Percentiles rank a stretch among this genome's conserved stretches.
phyloP scores from a whole-genome alignment of 129 eudicot genomes.

The Artemisia argyi region DNA sequence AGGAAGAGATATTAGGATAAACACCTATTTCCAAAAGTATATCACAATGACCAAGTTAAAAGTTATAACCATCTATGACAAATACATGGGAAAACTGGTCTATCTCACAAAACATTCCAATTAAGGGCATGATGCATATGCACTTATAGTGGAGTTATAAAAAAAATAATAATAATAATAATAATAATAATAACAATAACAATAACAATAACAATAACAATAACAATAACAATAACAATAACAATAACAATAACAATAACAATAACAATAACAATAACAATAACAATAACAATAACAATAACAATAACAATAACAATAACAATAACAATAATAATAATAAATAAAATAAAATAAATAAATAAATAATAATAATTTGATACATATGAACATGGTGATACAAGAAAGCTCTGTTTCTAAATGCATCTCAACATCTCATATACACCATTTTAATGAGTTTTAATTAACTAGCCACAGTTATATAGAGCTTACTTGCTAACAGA shows the following conservation, averaged over 20 bases:
- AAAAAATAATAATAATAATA: no score
- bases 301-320: no score
- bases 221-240: no score
- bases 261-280: no score
- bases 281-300: no score
- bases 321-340: no score
- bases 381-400: not conserved
- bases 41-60: not conserved
- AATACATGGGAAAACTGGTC: no score
- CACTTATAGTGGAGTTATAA: not conserved
- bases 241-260: no score
- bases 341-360: no score
- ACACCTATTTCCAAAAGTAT: not conserved
- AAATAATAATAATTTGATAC: no score
- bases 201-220: no score
- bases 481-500: conserved; percentile 85
- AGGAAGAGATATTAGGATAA: not conserved
- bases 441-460: not conserved
- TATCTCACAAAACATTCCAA: not conserved
- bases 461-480: not conserved
- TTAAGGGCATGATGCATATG: not conserved
- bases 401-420: not conserved
- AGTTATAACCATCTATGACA: not conserved
- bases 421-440: not conserved
- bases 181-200: no score